Conservation (phyloP, 192 early-diverging fungal species). For the Chytriomyces hyalinus region DNA sequence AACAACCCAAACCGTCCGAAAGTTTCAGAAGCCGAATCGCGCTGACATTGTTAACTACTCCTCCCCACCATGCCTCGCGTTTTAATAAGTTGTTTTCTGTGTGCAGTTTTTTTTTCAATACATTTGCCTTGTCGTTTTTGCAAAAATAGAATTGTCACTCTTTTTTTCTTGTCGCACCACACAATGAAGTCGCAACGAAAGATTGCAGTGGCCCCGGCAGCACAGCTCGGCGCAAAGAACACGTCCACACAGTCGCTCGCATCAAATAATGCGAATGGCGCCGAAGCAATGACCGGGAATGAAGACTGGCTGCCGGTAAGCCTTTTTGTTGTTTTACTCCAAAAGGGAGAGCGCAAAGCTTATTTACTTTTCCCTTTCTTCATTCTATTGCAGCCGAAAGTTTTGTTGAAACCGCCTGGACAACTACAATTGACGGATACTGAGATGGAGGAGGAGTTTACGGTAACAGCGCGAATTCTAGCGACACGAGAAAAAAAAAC, state of each 20-base stretch:
- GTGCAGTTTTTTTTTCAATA: background rate
- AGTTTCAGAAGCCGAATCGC: slow-evolving; percentile 16
- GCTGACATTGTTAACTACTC: background rate
- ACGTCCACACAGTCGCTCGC: slow-evolving; percentile 51
- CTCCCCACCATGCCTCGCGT: background rate
- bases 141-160: slow-evolving; percentile 7
- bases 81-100: background rate
- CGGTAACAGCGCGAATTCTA: slow-evolving; percentile 11
- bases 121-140: background rate
- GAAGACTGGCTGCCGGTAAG: slow-evolving; percentile 66
- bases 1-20: slow-evolving; percentile 56
- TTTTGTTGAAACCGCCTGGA: slow-evolving; percentile 61
- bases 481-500: too few relatives aligned
- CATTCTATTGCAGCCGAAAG: slow-evolving; percentile 54
- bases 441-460: slow-evolving; percentile 67
- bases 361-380: background rate
- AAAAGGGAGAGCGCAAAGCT: background rate
- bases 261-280: slow-evolving; percentile 34
- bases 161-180: background rate
- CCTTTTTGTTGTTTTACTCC: background rate
- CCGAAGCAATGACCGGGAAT: slow-evolving; percentile 35
- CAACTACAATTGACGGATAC: slow-evolving; percentile 60
- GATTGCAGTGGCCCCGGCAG: slow-evolving; percentile 20
- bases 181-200: slow-evolving; percentile 34
- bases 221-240: slow-evolving; percentile 33